Evolutionary conservation across 2,329 filamentous ascomycete genomes (phyloP).

Genomic region (Paecilomyces variotii): DNA sequence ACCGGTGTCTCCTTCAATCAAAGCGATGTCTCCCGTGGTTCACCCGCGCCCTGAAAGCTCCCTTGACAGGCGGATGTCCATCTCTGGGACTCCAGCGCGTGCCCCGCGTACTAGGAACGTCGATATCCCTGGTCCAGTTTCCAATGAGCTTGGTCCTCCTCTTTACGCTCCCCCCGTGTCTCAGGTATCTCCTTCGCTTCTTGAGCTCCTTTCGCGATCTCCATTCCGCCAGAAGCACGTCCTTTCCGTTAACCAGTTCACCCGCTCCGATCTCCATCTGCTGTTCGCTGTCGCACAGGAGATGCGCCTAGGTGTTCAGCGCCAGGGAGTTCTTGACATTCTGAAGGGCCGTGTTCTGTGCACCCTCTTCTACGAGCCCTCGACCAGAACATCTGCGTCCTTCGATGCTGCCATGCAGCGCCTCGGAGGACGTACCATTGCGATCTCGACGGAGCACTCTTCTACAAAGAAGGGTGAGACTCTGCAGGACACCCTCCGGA

Average conservation of each 20-base stretch:
- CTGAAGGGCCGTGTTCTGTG: conserved; percentile 79
- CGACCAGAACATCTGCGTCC: conserved; percentile 86
- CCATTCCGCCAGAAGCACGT: conserved; percentile 87
- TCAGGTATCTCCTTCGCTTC: conserved; percentile 51
- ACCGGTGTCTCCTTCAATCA: conserved; percentile 50
- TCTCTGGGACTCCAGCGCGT: conserved; percentile 31
- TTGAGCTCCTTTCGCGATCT: conserved; percentile 67
- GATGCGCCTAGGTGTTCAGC: conserved; percentile 91
- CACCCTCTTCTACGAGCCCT: conserved; percentile 96
- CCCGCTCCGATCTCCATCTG: conserved; percentile 76
- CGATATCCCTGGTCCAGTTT: conserved; percentile 14
- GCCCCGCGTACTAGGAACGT: conserved; percentile 17
- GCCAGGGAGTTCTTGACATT: conserved; percentile 79
- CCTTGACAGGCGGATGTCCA: conserved; percentile 29
- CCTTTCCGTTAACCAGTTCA: conserved; percentile 86
- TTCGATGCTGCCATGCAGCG: conserved; percentile 99
- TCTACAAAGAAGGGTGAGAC: conserved; percentile 92
- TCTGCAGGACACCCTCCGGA: conserved; percentile 87
- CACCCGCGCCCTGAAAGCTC: conserved; percentile 28
- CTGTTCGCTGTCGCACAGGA: conserved; percentile 96
- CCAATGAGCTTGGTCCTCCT: conserved; percentile 31
- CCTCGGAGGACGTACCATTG: conserved; percentile 77
- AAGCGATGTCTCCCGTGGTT: conserved; percentile 38
- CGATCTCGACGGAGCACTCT: conserved; percentile 73
- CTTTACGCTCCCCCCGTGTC: conserved; percentile 40